Evolutionary conservation across 345 rosid genomes (phyloP).

Genomic region (Boechera retrofracta): DNA sequence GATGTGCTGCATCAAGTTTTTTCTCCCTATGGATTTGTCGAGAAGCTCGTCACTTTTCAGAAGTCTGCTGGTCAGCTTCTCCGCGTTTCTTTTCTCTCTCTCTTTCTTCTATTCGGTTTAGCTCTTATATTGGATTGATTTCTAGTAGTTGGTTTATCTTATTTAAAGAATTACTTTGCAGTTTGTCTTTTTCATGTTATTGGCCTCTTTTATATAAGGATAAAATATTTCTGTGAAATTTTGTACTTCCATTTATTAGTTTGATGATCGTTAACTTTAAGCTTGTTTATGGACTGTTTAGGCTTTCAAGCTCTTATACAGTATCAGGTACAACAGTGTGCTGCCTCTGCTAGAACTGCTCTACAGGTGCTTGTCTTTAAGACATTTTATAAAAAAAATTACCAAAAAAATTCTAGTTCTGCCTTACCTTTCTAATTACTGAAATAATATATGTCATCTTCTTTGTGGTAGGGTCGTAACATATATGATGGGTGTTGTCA

Average conservation of each 20-base stretch:
- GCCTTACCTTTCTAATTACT: neutral
- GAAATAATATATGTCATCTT: neutral
- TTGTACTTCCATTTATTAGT: neutral
- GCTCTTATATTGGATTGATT: slow-evolving; percentile 24
- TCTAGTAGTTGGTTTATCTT: neutral
- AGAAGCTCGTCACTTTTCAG: slow-evolving; percentile 97
- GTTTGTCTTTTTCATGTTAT: slow-evolving; percentile 1
- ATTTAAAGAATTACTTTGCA: slow-evolving; percentile 1
- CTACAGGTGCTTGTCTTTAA: slow-evolving; percentile 66
- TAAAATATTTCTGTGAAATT: neutral
- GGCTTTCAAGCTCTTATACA: slow-evolving; percentile 99
- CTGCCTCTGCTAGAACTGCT: slow-evolving; percentile 80
- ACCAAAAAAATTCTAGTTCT: neutral
- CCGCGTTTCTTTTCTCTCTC: slow-evolving; percentile 41
- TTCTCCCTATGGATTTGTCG: slow-evolving; percentile 91
- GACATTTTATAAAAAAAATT: neutral
- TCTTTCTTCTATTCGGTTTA: slow-evolving; percentile 47
- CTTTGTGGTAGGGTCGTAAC: slow-evolving; percentile 76
- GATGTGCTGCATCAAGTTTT: slow-evolving; percentile 96
- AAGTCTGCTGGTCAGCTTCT: slow-evolving; percentile 98
- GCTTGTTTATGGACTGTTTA: slow-evolving; percentile 42
- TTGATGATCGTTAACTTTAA: slow-evolving; percentile 16
- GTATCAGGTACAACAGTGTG: slow-evolving; percentile 75
- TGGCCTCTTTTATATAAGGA: neutral
- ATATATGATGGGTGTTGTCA: slow-evolving; percentile 98